Conservation (phyloP, 345 rosid species). For the Dipteronia dyeriana region DNA sequence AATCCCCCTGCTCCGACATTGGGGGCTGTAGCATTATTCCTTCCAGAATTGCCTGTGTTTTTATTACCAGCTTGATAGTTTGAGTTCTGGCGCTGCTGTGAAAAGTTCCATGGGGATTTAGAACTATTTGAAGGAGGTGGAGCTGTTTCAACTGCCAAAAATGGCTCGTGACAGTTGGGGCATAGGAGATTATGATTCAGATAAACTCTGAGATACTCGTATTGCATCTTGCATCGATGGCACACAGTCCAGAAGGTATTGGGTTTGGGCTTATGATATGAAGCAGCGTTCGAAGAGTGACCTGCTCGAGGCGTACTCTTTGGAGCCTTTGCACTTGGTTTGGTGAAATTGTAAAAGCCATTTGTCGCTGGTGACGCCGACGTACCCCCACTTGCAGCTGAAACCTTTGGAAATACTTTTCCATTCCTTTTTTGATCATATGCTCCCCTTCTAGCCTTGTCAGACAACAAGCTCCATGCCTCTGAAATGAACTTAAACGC, state of each 20-base stretch:
- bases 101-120: conserved; percentile 38
- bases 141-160: conserved; percentile 49
- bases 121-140: conserved; percentile 44
- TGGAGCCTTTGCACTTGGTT: conserved; percentile 34
- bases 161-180: conserved; percentile 57
- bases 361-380: conserved; percentile 31
- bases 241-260: conserved; percentile 70
- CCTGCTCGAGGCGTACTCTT: conserved; percentile 38
- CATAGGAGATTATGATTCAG: conserved; percentile 54
- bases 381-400: conserved; percentile 38
- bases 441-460: conserved; percentile 49
- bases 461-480: conserved; percentile 75
- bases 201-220: conserved; percentile 56
- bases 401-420: conserved; percentile 35
- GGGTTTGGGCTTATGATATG: conserved; percentile 31
- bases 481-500: conserved; percentile 58
- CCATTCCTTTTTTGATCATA: conserved; percentile 53
- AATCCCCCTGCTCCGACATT: conserved; percentile 25
- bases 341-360: conserved; percentile 43
- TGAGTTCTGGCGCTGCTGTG: conserved; percentile 38
- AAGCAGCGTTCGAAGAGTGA: conserved; percentile 29
- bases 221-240: conserved; percentile 59
- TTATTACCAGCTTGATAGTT: conserved; percentile 40
- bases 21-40: conserved; percentile 25
- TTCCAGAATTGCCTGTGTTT: conserved; percentile 28